Percentiles rank a stretch among this genome's conserved stretches.
Evolutionary conservation across 1,139 yeast species (phyloP).

Genomic region (Debaryomycetaceae sp.): DNA sequence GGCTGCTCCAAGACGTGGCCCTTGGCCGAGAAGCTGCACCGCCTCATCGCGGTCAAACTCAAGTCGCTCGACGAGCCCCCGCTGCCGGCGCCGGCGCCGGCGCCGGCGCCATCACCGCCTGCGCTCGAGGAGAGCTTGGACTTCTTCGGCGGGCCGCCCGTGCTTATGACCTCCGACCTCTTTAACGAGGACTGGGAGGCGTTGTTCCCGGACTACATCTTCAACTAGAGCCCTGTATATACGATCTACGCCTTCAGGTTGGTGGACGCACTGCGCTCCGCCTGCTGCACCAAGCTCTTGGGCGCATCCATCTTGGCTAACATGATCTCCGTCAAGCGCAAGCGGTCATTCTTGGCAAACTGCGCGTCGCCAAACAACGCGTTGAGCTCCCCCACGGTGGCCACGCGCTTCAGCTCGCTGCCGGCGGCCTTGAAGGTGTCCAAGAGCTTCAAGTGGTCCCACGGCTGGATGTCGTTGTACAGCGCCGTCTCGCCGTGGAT

Average conservation of each 20-base stretch:
- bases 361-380: constrained; percentile 47
- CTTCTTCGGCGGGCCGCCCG: constrained; percentile 51
- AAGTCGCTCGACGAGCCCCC: constrained; percentile 4
- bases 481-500: constrained; percentile 76
- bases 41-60: constrained; percentile 34
- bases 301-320: constrained; percentile 84
- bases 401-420: constrained; percentile 50
- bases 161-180: constrained; percentile 49
- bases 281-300: constrained; percentile 41
- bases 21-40: constrained; percentile 43
- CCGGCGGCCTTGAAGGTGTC: constrained; percentile 66
- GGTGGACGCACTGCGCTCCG: constrained; percentile 14
- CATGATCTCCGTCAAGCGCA: constrained; percentile 76
- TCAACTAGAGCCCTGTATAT: constrained; percentile 8
- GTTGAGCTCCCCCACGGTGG: constrained; percentile 66
- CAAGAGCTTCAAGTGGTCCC: constrained; percentile 70
- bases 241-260: constrained; percentile 3
- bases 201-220: constrained; percentile 38
- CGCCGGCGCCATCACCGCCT: constrained; percentile 3
- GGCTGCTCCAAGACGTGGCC: constrained; percentile 47
- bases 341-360: constrained; percentile 59
- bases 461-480: constrained; percentile 78
- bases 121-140: constrained; percentile 28
- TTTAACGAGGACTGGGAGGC: constrained; percentile 50
- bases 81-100: neutral